Evolutionary conservation across 2,329 filamentous ascomycete genomes (phyloP).

Genomic region (Colletotrichum liriopes): DNA sequence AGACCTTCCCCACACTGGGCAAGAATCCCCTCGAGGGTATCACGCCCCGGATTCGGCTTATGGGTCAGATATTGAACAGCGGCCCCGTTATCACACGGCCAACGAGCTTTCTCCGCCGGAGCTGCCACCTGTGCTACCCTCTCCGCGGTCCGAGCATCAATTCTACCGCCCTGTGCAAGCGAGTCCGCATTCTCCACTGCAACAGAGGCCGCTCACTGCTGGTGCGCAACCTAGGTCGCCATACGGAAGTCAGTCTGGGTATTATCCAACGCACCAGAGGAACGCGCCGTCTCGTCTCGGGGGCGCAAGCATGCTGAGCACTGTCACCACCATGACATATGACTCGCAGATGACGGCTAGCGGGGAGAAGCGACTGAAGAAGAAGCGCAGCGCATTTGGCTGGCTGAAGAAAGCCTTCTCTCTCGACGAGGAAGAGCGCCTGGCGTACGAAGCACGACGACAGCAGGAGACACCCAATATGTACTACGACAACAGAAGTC

Average conservation of each 20-base stretch:
- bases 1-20: slow-evolving; percentile 53
- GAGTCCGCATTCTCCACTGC: slow-evolving; percentile 75
- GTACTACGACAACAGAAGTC: slow-evolving; percentile 67
- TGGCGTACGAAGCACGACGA: slow-evolving; percentile 71
- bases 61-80: slow-evolving; percentile 62
- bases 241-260: slow-evolving; percentile 47
- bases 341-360: slow-evolving; percentile 53
- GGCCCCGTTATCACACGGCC: slow-evolving; percentile 45
- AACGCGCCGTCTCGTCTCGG: slow-evolving; percentile 69
- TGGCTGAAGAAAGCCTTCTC: slow-evolving; percentile 80
- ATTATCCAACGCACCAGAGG: slow-evolving; percentile 58
- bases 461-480: slow-evolving; percentile 60
- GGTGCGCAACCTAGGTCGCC: slow-evolving; percentile 51
- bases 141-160: slow-evolving; percentile 69
- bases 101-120: slow-evolving; percentile 56
- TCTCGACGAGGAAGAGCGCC: slow-evolving; percentile 74
- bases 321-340: slow-evolving; percentile 64
- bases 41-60: slow-evolving; percentile 62
- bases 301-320: slow-evolving; percentile 71
- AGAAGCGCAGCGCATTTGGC: slow-evolving; percentile 78
- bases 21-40: slow-evolving; percentile 28
- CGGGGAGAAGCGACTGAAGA: slow-evolving; percentile 67
- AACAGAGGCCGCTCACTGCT: slow-evolving; percentile 72
- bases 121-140: slow-evolving; percentile 59
- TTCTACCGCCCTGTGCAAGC: slow-evolving; percentile 75